Evolutionary conservation across 495 filamentous ascomycete species (phyloP).

Genomic region (Lindgomyces ingoldianus): DNA sequence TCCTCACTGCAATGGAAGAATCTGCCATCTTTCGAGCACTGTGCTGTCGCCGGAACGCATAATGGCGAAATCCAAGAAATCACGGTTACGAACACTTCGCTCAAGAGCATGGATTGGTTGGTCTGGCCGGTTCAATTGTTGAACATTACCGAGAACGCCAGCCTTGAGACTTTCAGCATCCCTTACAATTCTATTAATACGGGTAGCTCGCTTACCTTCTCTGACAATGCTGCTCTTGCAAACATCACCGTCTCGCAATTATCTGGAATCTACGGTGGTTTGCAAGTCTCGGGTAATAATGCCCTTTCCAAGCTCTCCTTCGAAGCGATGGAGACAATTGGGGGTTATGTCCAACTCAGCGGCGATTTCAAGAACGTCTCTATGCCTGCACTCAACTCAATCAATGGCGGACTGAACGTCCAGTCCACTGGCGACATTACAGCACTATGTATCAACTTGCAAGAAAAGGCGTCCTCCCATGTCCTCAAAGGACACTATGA

Average conservation of each 20-base stretch:
- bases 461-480: slow-evolving; percentile 2
- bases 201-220: slow-evolving; percentile 11
- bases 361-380: slow-evolving; percentile 25
- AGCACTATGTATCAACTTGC: slow-evolving; percentile 4
- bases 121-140: slow-evolving; percentile 17
- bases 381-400: slow-evolving; percentile 18
- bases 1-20: slow-evolving; percentile 13
- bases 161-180: slow-evolving; percentile 9
- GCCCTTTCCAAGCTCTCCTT: background rate
- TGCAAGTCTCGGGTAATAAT: slow-evolving; percentile 8
- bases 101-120: slow-evolving; percentile 24
- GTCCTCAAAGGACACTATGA: slow-evolving; percentile 15
- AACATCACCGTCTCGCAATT: background rate
- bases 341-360: slow-evolving; percentile 18
- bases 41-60: background rate
- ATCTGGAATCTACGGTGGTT: slow-evolving; percentile 14
- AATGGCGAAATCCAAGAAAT: slow-evolving; percentile 15
- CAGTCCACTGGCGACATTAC: slow-evolving; percentile 20
- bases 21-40: slow-evolving; percentile 6
- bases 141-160: slow-evolving; percentile 12
- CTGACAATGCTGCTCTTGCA: slow-evolving; percentile 6
- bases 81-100: slow-evolving; percentile 14
- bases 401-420: slow-evolving; percentile 20
- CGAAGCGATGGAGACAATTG: slow-evolving; percentile 10
- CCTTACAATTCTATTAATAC: slow-evolving; percentile 17